Evolutionary conservation across 129 eudicot species (phyloP), one percentile per base, ranked within the genome.

Genomic region (Saposhnikovia divaricata): DNA sequence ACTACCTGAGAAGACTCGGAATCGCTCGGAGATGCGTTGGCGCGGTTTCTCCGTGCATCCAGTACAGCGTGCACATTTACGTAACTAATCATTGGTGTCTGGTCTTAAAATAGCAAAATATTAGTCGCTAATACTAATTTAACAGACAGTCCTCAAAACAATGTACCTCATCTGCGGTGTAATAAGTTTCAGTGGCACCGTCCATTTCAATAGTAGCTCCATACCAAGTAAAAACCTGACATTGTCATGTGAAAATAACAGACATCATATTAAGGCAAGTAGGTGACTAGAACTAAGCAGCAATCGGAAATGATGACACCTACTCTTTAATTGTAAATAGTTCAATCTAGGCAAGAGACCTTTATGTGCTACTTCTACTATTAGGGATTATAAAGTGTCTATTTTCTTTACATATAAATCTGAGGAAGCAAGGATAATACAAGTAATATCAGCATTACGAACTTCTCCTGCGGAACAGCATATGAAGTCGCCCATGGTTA

Each of bases 131-230:
- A 45, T 42, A 61, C 10, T 25, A 12, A 55, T 6, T 16, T 50
- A 43, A 63, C 25, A 47, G 45, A 72, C 9, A 19, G 4, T 6
- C 25, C 9, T 18, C 9, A 72, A 6, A 12, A 72, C 23, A 48
- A 44, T 27, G 61, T 88, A 94, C 98, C 97, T 94, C 98, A 74
- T 94, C 98, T 28, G 98, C 98, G 4, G 90, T 89, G 79, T 94
- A 94, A 81, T 90, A 93, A 40, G 97, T 90, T 85, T 94, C 97
- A 57, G 98, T 86, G 48, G 85, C 78, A 78, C 93, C 97, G 75
- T 94, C 97, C 93, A 94, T 86, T 89, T 94, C 98, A 79, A 94
- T 92, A 55, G 97, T 94, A 48, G 98, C 98, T 69, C 98, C 98
- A 81, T 94, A 87, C 98, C 98, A 94, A 16, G 97, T 94, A 80